Conservation (phyloP, 768 basidiomycete species). For the Dentipellis sp. region DNA sequence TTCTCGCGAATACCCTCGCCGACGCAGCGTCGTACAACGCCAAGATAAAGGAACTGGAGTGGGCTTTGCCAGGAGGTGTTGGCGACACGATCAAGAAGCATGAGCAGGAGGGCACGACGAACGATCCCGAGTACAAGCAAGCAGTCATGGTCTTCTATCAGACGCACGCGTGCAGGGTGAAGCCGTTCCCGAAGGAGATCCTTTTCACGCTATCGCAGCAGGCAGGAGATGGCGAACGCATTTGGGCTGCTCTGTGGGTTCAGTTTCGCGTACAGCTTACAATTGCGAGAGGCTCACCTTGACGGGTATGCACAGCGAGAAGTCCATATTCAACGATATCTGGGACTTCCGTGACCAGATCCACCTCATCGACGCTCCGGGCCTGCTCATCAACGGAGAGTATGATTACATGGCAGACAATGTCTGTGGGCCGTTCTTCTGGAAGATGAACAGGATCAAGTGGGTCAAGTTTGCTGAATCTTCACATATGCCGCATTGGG, state of each 20-base stretch:
- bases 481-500: conserved; percentile 23
- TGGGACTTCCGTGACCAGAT: conserved; percentile 21
- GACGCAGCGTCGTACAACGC: conserved; percentile 20
- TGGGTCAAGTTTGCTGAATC: conserved; percentile 25
- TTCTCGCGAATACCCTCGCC: conserved; percentile 21
- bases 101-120: conserved; percentile 21
- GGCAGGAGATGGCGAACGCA: neutral
- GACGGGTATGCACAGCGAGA: conserved; percentile 23
- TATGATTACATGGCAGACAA: conserved; percentile 31
- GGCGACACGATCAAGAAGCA: conserved; percentile 22
- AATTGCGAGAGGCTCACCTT: neutral
- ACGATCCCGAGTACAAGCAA: conserved; percentile 7
- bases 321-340: conserved; percentile 17
- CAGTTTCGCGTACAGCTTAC: neutral
- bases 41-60: conserved; percentile 16
- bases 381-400: conserved; percentile 25
- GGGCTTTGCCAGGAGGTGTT: conserved; percentile 22
- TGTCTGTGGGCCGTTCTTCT: conserved; percentile 24
- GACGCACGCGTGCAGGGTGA: neutral
- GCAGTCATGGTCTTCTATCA: neutral
- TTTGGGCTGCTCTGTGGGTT: conserved; percentile 18
- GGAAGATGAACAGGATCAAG: conserved; percentile 20
- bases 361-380: conserved; percentile 20
- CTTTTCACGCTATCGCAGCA: neutral
- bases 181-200: neutral